Conservation (phyloP, 495 filamentous ascomycete species). For the Apodospora peruviana region DNA sequence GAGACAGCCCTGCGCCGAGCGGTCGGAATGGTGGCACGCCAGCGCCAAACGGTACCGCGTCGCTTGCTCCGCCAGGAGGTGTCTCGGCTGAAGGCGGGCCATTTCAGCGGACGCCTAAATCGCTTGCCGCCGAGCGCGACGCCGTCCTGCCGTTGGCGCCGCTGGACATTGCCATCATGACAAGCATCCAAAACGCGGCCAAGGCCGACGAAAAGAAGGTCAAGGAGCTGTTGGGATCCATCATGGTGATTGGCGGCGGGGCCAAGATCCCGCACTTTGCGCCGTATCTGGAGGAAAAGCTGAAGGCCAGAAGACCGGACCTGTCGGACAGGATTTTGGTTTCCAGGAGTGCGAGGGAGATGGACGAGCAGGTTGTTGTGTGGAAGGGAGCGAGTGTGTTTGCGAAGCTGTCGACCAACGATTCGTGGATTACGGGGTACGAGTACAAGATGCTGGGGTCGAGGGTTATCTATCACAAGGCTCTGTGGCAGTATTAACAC, state of each 20-base stretch:
- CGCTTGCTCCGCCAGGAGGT: conserved; percentile 16
- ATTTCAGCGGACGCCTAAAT: conserved; percentile 42
- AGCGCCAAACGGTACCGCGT: conserved; percentile 21
- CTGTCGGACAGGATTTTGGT: conserved; percentile 81
- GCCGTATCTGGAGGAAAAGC: conserved; percentile 70
- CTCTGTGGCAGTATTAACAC: conserved; percentile 66
- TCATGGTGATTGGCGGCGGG: conserved; percentile 94
- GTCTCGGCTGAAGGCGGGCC: conserved; percentile 31
- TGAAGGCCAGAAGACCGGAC: conserved; percentile 63
- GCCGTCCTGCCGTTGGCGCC: conserved; percentile 73
- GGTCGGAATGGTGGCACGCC: conserved; percentile 45
- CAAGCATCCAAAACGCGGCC: conserved; percentile 78
- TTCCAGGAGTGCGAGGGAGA: conserved; percentile 78
- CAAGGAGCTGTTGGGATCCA: conserved; percentile 82
- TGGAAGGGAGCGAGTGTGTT: conserved; percentile 99
- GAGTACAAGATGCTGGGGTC: conserved; percentile 87
- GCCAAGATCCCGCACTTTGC: conserved; percentile 73
- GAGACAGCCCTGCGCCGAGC: conserved; percentile 39
- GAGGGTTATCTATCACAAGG: conserved; percentile 78
- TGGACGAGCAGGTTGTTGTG: conserved; percentile 89
- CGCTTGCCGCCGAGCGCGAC: conserved; percentile 64
- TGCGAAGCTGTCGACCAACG: conserved; percentile 85
- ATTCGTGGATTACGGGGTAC: conserved; percentile 82
- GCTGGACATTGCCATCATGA: conserved; percentile 84
- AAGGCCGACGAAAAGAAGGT: conserved; percentile 88